phyloP scores from a whole-genome alignment of 345 rosid species.

The Rhodamnia rubescens region DNA sequence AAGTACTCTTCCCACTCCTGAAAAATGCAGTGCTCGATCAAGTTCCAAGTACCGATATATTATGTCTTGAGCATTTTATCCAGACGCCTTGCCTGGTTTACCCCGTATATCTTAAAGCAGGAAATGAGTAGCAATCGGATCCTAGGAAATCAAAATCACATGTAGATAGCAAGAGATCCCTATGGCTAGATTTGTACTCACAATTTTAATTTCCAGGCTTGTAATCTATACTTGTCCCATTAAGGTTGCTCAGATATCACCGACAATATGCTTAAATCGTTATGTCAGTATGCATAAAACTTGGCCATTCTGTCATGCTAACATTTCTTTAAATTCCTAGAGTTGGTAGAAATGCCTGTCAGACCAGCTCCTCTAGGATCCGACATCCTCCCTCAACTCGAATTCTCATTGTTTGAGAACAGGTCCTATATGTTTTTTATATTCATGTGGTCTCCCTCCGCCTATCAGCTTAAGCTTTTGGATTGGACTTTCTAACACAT shows the following conservation, averaged over 20 bases:
- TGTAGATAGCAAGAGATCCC: not conserved
- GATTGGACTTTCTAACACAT: not conserved
- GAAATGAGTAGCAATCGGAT: not conserved
- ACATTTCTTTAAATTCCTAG: not conserved
- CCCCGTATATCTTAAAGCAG: not conserved
- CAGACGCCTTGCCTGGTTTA: not conserved
- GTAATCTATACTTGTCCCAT: not conserved
- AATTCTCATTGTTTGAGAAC: not conserved
- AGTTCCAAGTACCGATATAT: not conserved
- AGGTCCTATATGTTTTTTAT: too few species aligned
- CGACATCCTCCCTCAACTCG: not conserved
- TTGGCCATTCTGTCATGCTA: not conserved
- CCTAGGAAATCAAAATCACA: not conserved
- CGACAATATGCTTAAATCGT: not conserved
- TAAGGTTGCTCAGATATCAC: not conserved
- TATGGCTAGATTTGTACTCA: not conserved
- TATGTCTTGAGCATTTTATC: not conserved
- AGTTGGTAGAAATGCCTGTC: not conserved
- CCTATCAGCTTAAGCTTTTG: too few species aligned
- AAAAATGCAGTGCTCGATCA: slow-evolving; percentile 3
- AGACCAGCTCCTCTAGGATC: not conserved
- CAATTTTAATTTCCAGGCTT: not conserved
- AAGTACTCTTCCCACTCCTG: slow-evolving; percentile 99
- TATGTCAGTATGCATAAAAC: not conserved
- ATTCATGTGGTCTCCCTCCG: too few species aligned